Evolutionary conservation across 2,329 filamentous ascomycete genomes (phyloP), one percentile per base, ranked within the genome.

Genomic region (Talaromyces marneffei): DNA sequence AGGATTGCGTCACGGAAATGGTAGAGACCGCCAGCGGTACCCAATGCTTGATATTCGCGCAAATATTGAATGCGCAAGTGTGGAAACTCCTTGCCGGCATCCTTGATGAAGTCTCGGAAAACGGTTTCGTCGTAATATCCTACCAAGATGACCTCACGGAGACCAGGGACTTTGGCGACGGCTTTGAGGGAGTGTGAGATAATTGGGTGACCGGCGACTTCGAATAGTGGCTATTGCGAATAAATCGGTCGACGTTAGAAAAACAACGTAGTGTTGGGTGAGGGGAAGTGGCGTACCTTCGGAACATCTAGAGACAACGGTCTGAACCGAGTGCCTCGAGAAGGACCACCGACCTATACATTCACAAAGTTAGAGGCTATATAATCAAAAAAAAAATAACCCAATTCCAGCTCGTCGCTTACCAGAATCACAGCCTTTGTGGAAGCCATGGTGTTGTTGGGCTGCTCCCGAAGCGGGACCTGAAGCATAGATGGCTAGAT

Each of bases 1-100:
- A 97, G 86, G 73, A 99, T 97, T 67, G 91, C 91, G 85, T 99
- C 94, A 74, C 94, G 91, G 87, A 99, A 97, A 81, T 97, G 94
- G 84, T 97, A 99, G 50, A 99, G 86, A 64, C 94, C 94, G 69
- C 94, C 94, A 31, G 94, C 94, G 14, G 94, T 97, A 74, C 94
- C 94, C 65, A 99, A 81, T 62, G 94, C 92, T 77, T 96, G 89
- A 81, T 99, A 99, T 82, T 99, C 94, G 73, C 94, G 90, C 59
- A 99, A 86, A 80, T 99, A 99, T 77, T 92, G 91, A 79, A 97
- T 91, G 70, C 87, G 87, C 70, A 97, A 86, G 72, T 91, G 85
- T 59, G 92, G 91, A 80, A 96, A 96, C 74, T 91, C 89, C 75
- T 85, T 85, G 64, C 87, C 82, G 64, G 92, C 86, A 74, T 96